These are phyloP conservation scores for Cyberlindnera saturnus DNA, from an alignment of 805 yeast species.

Conservation along the genomic window DNA sequence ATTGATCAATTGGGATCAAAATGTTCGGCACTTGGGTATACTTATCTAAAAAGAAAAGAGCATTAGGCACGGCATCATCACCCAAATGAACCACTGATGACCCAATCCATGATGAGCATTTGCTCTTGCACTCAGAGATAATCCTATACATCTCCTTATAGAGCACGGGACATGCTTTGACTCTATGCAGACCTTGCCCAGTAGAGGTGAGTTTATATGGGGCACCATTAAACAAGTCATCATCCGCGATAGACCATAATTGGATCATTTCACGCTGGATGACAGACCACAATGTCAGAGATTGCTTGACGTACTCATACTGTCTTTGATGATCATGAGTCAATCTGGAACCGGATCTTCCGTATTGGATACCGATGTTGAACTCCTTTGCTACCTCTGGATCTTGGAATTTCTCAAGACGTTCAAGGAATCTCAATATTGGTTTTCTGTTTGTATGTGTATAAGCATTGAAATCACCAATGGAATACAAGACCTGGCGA, in stretches of 20 bases:
- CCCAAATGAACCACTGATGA: slow-evolving; percentile 77
- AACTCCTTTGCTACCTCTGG: slow-evolving; percentile 36
- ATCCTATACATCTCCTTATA: slow-evolving; percentile 67
- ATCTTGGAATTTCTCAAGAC: slow-evolving; percentile 41
- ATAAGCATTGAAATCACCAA: slow-evolving; percentile 74
- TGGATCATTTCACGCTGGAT: slow-evolving; percentile 74
- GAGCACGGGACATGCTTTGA: slow-evolving; percentile 66
- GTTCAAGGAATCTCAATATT: slow-evolving; percentile 52
- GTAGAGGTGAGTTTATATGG: slow-evolving; percentile 60
- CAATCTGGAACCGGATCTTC: slow-evolving; percentile 62
- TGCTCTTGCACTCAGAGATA: slow-evolving; percentile 55
- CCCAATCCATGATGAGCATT: slow-evolving; percentile 70
- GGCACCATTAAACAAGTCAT: slow-evolving; percentile 53
- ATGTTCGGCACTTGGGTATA: slow-evolving; percentile 77
- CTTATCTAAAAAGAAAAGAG: slow-evolving; percentile 71
- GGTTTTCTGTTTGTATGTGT: slow-evolving; percentile 65
- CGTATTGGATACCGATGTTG: slow-evolving; percentile 58
- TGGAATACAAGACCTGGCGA: slow-evolving; percentile 67
- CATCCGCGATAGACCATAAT: slow-evolving; percentile 73
- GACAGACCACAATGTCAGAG: slow-evolving; percentile 67
- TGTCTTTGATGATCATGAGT: slow-evolving; percentile 72
- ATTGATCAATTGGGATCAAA: slow-evolving; percentile 63
- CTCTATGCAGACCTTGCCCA: slow-evolving; percentile 77
- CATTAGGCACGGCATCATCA: slow-evolving; percentile 81
- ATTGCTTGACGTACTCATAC: slow-evolving; percentile 68